phyloP scores from a whole-genome alignment of 2,329 filamentous ascomycete species.

The Alternaria sp. region DNA sequence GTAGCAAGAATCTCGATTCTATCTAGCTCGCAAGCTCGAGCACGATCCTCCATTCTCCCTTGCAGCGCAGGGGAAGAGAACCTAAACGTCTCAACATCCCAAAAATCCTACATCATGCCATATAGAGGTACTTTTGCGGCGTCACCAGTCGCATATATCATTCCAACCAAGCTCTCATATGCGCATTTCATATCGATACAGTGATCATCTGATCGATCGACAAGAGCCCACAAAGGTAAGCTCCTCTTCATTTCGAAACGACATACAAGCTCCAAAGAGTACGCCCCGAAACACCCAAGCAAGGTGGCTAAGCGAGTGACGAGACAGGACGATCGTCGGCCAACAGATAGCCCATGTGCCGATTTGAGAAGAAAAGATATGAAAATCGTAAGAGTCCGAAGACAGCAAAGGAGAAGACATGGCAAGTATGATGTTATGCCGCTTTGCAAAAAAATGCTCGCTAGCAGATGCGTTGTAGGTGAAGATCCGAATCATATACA shows the following conservation, averaged over 20 bases:
- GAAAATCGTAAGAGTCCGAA: constrained; percentile 11
- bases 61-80: too few species aligned
- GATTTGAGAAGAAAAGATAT: not conserved
- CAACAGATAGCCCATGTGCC: not conserved
- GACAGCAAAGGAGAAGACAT: constrained; percentile 5
- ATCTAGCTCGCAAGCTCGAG: not conserved
- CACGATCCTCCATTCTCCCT: not conserved
- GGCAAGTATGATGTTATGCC: constrained; percentile 21
- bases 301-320: constrained; percentile 7
- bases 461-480: constrained; percentile 24
- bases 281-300: constrained; percentile 7
- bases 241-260: too few species aligned
- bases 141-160: constrained; percentile 1
- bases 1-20: not conserved
- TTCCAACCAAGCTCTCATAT: not conserved
- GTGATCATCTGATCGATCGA: constrained; percentile 7
- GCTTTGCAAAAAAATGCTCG: constrained; percentile 21
- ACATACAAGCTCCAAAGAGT: too few species aligned
- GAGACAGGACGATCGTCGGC: not conserved
- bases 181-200: constrained; percentile 10
- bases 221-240: not conserved
- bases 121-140: not conserved
- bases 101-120: not conserved
- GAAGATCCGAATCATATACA: constrained; percentile 36
- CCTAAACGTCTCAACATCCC: too few species aligned